Percentiles rank a stretch among this genome's conserved stretches.
These are phyloP conservation scores for Pisolithus orientalis DNA, from an alignment of 768 basidiomycete genomes.

Conservation along the genomic window DNA sequence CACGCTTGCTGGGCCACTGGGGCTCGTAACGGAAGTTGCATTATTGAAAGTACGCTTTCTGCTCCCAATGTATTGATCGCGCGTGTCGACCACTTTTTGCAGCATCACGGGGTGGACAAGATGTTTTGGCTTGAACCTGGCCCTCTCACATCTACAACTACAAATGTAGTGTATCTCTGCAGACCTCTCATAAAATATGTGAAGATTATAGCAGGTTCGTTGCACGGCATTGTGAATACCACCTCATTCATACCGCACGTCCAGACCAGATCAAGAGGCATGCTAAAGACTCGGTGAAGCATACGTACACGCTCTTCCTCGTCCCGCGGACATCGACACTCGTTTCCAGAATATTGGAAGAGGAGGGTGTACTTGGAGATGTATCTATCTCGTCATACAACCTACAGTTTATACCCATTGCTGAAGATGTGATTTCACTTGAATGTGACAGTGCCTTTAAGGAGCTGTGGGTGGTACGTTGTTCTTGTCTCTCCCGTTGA, in stretches of 20 bases:
- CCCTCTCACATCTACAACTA: slow-evolving; percentile 72
- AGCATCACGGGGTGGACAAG: slow-evolving; percentile 99
- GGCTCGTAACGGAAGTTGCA: slow-evolving; percentile 91
- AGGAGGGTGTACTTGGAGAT: slow-evolving; percentile 98
- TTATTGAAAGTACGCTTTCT: slow-evolving; percentile 67
- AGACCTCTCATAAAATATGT: slow-evolving; percentile 80
- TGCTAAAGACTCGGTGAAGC: slow-evolving; percentile 60
- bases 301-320: slow-evolving; percentile 81
- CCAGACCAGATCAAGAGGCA: slow-evolving; percentile 91
- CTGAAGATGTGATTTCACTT: slow-evolving; percentile 87
- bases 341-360: slow-evolving; percentile 81
- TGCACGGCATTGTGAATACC: slow-evolving; percentile 3
- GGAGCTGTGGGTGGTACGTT: slow-evolving; percentile 84
- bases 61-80: not conserved
- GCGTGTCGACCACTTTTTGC: slow-evolving; percentile 6
- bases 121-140: slow-evolving; percentile 99
- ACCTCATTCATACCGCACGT: slow-evolving; percentile 15
- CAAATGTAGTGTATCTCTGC: slow-evolving; percentile 91
- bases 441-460: slow-evolving; percentile 82
- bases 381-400: slow-evolving; percentile 82
- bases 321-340: slow-evolving; percentile 86
- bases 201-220: slow-evolving; percentile 83
- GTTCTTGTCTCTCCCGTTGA: not conserved
- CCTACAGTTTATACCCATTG: slow-evolving; percentile 89
- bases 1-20: slow-evolving; percentile 82